A percentile compares a stretch with the other conserved stretches of the same genome.
Conservation (phyloP, 352 stramenopile species). For the Phytophthora syringae region DNA sequence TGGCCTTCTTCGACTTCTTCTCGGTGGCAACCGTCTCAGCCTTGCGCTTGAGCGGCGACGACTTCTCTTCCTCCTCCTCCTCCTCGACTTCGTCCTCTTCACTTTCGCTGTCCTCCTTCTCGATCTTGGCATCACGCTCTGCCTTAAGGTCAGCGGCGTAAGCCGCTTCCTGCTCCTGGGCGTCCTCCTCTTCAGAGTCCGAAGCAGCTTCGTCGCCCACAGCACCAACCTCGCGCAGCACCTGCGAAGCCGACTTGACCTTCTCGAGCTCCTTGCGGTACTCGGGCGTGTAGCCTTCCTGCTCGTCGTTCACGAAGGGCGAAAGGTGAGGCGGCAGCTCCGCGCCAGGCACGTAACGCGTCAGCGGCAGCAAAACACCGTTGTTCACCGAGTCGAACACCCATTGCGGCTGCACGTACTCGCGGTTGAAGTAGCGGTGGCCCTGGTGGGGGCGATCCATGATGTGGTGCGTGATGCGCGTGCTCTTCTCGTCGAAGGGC, state of each 20-base stretch:
- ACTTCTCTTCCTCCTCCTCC: slow-evolving; percentile 38
- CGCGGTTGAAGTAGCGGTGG: slow-evolving; percentile 90
- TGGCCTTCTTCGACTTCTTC: slow-evolving; percentile 81
- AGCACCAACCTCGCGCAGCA: slow-evolving; percentile 66
- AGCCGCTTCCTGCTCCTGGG: slow-evolving; percentile 71
- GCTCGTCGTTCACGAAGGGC: slow-evolving; percentile 97
- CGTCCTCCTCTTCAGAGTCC: slow-evolving; percentile 57
- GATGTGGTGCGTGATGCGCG: slow-evolving; percentile 97
- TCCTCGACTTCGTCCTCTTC: slow-evolving; percentile 37
- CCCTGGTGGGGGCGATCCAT: slow-evolving; percentile 94
- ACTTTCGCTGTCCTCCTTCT: slow-evolving; percentile 41
- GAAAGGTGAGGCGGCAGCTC: slow-evolving; percentile 92
- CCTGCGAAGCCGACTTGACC: slow-evolving; percentile 83
- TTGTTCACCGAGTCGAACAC: slow-evolving; percentile 99
- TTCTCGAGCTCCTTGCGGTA: slow-evolving; percentile 94
- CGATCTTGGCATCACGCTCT: slow-evolving; percentile 62
- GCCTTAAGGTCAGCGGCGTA: slow-evolving; percentile 85
- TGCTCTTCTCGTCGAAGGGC: slow-evolving; percentile 90
- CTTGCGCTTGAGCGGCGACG: slow-evolving; percentile 56
- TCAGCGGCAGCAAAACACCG: slow-evolving; percentile 92
- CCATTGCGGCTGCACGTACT: slow-evolving; percentile 99
- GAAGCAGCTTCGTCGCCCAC: slow-evolving; percentile 39
- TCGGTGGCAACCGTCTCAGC: slow-evolving; percentile 23
- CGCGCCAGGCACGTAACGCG: slow-evolving; percentile 93
- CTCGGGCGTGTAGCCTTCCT: slow-evolving; percentile 97